Evolutionary conservation across 208 protist species (phyloP), one percentile per base, ranked within the genome.

Genomic region (Phytomonas francai): DNA sequence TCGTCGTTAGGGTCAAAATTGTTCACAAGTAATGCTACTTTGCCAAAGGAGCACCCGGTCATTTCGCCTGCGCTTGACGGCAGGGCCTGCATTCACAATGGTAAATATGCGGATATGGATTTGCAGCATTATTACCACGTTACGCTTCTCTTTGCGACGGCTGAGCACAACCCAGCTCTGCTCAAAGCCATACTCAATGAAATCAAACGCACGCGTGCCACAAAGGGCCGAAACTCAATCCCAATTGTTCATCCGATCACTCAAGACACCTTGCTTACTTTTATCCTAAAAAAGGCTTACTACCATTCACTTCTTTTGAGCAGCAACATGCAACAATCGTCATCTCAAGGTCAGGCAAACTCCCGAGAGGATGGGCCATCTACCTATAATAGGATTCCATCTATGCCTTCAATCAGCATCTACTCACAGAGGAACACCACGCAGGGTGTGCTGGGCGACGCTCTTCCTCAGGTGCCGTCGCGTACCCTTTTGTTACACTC

Each of bases 221-320:
- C 39, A 19, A 9, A 49, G 12, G 39, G 14, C 39, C 12, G 16
- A 22, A 49, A 19, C 12, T 3, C 39, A 3, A 49, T 49, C 4
- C 14, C 39, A 49, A 19, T 49, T 49, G 39, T 49, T 49, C 39
- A 49, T 49, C 39, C 39, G 12, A 8, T 69, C 51, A 85, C 83
- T 3, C 66, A 74, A 39, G 83, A 89, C 65, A 81, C 73, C 4
- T 66, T 89, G n/a, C 61, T 85, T n/a, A 71, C 77, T 14, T 74
- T 75, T 33, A 31, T 89, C 0, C 59, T 89, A 25, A 70, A 73
- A 62, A 34, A 57, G 42, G 57, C 39, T 45, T 32, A 27, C 45
- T 5, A 14, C 22, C 57, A 58, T 64, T 60, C n/a, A n/a, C 33
- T 39, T 32, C 32, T 49, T 31, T 42, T 58, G 42, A 29, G 49